These are phyloP conservation scores for Abelmoschus esculentus DNA, from an alignment of 345 rosid genomes.

Conservation along the genomic window DNA sequence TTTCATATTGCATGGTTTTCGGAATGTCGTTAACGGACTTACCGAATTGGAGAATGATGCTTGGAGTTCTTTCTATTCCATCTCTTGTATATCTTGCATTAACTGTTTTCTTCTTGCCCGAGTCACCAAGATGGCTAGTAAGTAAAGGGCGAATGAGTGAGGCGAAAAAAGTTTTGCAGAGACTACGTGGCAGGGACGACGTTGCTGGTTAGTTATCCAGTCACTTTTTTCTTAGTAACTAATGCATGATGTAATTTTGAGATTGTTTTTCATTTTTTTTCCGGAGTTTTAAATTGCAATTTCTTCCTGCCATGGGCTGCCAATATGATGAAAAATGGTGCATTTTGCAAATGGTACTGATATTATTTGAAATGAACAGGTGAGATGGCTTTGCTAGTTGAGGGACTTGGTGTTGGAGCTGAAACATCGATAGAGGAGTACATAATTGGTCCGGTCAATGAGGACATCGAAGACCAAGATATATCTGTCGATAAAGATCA, in stretches of 20 bases:
- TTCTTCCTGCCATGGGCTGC: background rate
- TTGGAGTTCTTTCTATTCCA: constrained; percentile 84
- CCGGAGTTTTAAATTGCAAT: background rate
- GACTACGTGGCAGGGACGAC: constrained; percentile 73
- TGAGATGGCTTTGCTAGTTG: constrained; percentile 97
- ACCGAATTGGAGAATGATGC: constrained; percentile 97
- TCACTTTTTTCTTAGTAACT: background rate
- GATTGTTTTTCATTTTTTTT: background rate
- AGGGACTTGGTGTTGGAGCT: constrained; percentile 83
- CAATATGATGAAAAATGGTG: background rate
- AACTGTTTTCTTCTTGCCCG: constrained; percentile 70
- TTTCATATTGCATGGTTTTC: constrained; percentile 86
- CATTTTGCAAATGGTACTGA: constrained; percentile 4
- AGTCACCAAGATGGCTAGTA: constrained; percentile 97
- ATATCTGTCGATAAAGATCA: constrained; percentile 58
- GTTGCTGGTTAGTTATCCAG: constrained; percentile 59
- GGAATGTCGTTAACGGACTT: constrained; percentile 66
- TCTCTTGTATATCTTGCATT: constrained; percentile 55
- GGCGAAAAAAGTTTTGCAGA: constrained; percentile 80
- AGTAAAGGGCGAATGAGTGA: constrained; percentile 92
- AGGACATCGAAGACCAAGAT: constrained; percentile 48
- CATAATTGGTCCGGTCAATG: constrained; percentile 69
- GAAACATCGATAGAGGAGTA: constrained; percentile 87
- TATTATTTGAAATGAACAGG: constrained; percentile 45
- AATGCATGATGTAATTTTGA: background rate